Percentiles rank a stretch among this genome's conserved stretches.
Evolutionary conservation across 176 grass and related monocot species (phyloP).

Genomic region (Oryza coarctata): DNA sequence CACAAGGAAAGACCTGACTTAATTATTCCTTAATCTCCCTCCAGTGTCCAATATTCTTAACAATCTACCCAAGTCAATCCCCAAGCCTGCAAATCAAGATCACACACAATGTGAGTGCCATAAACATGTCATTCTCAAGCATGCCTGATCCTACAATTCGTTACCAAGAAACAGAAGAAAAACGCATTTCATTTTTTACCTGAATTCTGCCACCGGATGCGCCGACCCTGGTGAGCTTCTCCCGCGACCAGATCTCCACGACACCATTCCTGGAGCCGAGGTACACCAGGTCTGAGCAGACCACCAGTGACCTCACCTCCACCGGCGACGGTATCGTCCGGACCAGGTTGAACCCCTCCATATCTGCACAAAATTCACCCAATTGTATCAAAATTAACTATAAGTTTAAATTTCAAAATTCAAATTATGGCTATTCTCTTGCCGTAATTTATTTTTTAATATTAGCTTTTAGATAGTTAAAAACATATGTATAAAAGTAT

Average conservation of each 20-base stretch:
- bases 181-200: conserved; percentile 8
- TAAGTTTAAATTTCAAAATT: too few relatives aligned
- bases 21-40: neutral
- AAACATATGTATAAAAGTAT: too few relatives aligned
- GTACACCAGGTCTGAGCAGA: conserved; percentile 56
- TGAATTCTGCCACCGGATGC: conserved; percentile 60
- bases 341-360: conserved; percentile 56
- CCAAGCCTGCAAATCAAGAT: conserved; percentile 44
- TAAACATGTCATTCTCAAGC: neutral
- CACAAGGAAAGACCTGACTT: neutral
- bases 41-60: neutral
- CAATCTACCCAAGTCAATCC: conserved; percentile 38
- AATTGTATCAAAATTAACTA: too few relatives aligned
- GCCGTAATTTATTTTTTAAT: too few relatives aligned
- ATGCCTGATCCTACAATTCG: neutral
- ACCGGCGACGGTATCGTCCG: conserved; percentile 49
- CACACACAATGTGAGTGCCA: neutral
- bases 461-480: too few relatives aligned
- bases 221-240: conserved; percentile 61
- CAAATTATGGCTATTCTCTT: too few relatives aligned
- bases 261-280: conserved; percentile 46
- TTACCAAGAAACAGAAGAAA: neutral
- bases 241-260: conserved; percentile 78
- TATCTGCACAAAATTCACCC: conserved; percentile 37
- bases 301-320: conserved; percentile 54